These are phyloP conservation scores for Pichia pseudocactophila DNA, from an alignment of 805 yeast genomes.

Conservation along the genomic window DNA sequence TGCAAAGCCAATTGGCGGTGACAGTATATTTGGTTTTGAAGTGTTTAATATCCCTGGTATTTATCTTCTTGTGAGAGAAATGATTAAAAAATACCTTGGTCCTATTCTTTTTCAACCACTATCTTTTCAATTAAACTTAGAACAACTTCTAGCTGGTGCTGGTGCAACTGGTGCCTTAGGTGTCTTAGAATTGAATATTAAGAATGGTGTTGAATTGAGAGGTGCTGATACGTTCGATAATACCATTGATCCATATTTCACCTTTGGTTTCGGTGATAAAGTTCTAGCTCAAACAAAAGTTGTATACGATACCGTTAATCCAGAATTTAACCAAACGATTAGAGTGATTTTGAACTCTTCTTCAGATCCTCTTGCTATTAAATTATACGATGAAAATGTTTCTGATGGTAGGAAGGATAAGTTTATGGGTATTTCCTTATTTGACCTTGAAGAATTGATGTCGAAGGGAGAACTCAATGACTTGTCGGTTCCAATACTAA, in stretches of 20 bases:
- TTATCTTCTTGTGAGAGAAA: conserved; percentile 68
- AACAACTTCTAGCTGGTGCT: conserved; percentile 80
- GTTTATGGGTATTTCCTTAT: conserved; percentile 65
- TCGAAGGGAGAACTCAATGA: conserved; percentile 42
- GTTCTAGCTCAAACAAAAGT: conserved; percentile 62
- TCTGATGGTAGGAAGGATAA: conserved; percentile 64
- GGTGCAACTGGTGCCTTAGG: conserved; percentile 79
- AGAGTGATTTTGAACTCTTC: conserved; percentile 63
- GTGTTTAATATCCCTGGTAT: conserved; percentile 81
- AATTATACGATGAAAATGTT: conserved; percentile 62
- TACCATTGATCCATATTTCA: conserved; percentile 85
- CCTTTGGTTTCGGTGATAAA: conserved; percentile 51
- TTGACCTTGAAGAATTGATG: conserved; percentile 60
- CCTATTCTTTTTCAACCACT: conserved; percentile 85
- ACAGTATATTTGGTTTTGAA: conserved; percentile 81
- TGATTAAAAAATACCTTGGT: conserved; percentile 80
- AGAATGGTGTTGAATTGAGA: conserved; percentile 57
- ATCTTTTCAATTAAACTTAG: conserved; percentile 86
- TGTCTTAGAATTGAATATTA: conserved; percentile 61
- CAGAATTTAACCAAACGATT: conserved; percentile 78
- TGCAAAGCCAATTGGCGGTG: conserved; percentile 65
- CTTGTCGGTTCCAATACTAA: conserved; percentile 48
- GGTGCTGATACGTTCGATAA: conserved; percentile 65
- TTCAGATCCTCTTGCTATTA: conserved; percentile 72
- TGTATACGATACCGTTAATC: conserved; percentile 57